phyloP scores from a whole-genome alignment of 2,329 filamentous ascomycete species.

The Biscogniauxia marginata region DNA sequence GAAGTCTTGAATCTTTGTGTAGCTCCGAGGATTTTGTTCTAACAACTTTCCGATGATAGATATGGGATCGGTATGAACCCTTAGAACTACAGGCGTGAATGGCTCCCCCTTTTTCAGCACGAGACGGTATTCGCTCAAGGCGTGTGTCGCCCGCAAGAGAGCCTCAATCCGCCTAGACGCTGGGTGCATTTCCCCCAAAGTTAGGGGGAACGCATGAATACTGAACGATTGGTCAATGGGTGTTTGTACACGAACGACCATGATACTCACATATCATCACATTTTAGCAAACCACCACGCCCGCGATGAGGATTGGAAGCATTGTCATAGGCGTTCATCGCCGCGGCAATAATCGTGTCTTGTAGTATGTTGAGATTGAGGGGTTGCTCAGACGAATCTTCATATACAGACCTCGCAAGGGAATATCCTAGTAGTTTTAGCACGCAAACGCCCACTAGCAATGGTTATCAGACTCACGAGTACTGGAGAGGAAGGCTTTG shows the following conservation, averaged over 20 bases:
- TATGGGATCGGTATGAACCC: conserved; percentile 74
- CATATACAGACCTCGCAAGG: conserved; percentile 62
- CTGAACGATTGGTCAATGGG: conserved; percentile 37
- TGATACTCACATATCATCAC: conserved; percentile 65
- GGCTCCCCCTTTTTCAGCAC: conserved; percentile 78
- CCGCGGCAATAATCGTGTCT: conserved; percentile 60
- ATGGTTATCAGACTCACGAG: conserved; percentile 47
- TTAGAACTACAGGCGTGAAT: conserved; percentile 74
- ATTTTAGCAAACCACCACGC: conserved; percentile 74
- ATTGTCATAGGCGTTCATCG: conserved; percentile 74
- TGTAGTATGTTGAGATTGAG: conserved; percentile 53
- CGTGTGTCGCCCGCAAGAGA: conserved; percentile 70
- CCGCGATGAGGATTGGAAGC: conserved; percentile 78
- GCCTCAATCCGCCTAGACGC: conserved; percentile 57
- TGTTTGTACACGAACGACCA: not conserved
- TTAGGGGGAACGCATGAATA: conserved; percentile 61
- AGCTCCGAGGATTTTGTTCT: conserved; percentile 72
- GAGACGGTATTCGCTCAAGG: conserved; percentile 72
- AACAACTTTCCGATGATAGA: conserved; percentile 71
- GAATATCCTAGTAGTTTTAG: conserved; percentile 51
- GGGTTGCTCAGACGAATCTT: conserved; percentile 48
- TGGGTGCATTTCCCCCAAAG: conserved; percentile 51
- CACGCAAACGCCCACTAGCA: not conserved
- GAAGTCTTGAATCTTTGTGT: conserved; percentile 72
- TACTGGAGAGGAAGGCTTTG: conserved; percentile 62